Evolutionary conservation across 2,329 filamentous ascomycete genomes (phyloP), one percentile per base, ranked within the genome.

Genomic region (Penicillium carneum): DNA sequence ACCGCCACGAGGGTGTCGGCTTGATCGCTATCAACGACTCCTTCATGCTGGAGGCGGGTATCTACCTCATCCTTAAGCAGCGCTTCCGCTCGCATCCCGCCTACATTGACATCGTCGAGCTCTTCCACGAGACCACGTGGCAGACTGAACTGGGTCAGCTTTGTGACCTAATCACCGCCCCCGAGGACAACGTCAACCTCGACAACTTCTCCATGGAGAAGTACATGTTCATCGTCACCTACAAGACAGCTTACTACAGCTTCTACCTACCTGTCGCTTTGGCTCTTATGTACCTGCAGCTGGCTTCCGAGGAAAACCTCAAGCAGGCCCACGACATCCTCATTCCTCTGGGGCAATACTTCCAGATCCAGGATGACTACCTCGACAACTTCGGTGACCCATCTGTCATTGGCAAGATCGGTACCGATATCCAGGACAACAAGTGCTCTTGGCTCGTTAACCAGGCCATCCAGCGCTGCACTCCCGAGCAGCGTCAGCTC

Each of bases 401-500:
- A 41, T 88, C 92, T 73, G 87, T 93, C 74, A 95, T 99, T 77
- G 95, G 95, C 80, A 99, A 99, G 87, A 97, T 98, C 68, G 95
- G 95, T 69, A 99, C 95, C 63, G 95, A 99, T 75, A 99, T 99
- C 79, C 89, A 93, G 85, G 95, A 99, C 83, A 99, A 99, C 87
- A 99, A 99, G 86, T 99, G 95, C 86, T 96, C 92, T 43, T 99
- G 95, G 95, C 84, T 99, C 62, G 87, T 99, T 80, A 99, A 99
- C 86, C 90, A 97, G 81, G 95, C 95, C 48, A 84, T 99, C 62
- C 85, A 88, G 77, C 86, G 90, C 64, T 90, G 87, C 67, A 93
- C 86, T 2, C 88, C 92, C 1, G 92, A 94, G 77, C 95, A 99
- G 85, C 88, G 93, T 75, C 85, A 90, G 80, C 80, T 96, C 41